Conservation (phyloP, 2,329 filamentous ascomycete species). For the Arachnomyces sp. region DNA sequence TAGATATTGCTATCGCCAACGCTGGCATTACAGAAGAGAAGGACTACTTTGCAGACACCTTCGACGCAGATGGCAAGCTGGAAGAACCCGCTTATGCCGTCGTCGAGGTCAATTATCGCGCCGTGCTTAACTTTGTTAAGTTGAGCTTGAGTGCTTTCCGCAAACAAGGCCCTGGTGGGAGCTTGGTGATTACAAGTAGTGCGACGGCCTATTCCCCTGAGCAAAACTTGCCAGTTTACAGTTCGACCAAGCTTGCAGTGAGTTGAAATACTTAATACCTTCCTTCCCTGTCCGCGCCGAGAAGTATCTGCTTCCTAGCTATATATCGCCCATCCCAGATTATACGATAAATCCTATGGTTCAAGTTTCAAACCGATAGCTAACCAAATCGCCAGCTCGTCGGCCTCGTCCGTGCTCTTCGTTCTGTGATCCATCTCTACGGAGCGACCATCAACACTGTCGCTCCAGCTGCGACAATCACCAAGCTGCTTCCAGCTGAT, state of each 20-base stretch:
- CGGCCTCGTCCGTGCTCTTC: conserved; percentile 27
- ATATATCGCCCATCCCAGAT: too few relatives aligned
- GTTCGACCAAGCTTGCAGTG: conserved; percentile 15
- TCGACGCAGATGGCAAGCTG: conserved; percentile 22
- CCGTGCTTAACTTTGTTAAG: conserved; percentile 26
- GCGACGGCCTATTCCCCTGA: conserved; percentile 33
- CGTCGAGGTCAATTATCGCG: conserved; percentile 30
- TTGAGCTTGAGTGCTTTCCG: conserved; percentile 19
- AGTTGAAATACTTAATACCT: too few relatives aligned
- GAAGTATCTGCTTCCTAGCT: too few relatives aligned
- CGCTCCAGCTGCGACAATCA: conserved; percentile 21
- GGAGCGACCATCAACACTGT: conserved; percentile 34
- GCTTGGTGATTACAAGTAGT: conserved; percentile 34
- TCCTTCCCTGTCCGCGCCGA: too few relatives aligned
- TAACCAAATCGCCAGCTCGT: conserved; percentile 16
- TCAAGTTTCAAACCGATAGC: too few relatives aligned
- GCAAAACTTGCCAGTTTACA: conserved; percentile 29
- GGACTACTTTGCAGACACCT: conserved; percentile 20
- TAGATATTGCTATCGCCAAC: conserved; percentile 31
- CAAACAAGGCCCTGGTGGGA: conserved; percentile 10
- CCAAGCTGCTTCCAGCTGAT: conserved; percentile 20
- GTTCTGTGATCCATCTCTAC: conserved; percentile 17
- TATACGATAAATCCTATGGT: too few relatives aligned
- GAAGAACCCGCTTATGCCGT: conserved; percentile 21
- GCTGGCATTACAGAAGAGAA: conserved; percentile 25